Percentiles rank a stretch among this genome's conserved stretches.
These are phyloP conservation scores for Wickerhamomyces strasburgensis DNA, from an alignment of 805 yeast genomes.

Conservation along the genomic window DNA sequence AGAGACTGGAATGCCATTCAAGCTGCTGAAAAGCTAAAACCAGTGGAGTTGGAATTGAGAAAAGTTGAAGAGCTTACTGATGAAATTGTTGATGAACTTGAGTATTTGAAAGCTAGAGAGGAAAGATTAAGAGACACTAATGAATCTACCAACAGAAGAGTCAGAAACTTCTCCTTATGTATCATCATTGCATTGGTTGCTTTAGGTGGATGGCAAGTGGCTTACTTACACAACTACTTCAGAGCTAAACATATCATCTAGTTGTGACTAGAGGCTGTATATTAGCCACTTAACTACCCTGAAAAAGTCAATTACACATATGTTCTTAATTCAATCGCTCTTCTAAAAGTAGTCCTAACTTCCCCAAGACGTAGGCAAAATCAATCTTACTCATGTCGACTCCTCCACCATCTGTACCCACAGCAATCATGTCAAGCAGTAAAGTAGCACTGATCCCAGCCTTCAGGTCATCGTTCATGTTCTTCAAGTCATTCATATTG, in stretches of 20 bases:
- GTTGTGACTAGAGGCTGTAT: background rate
- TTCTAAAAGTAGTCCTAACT: conserved; percentile 30
- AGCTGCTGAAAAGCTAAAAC: conserved; percentile 88
- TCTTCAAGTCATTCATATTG: conserved; percentile 34
- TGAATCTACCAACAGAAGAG: conserved; percentile 92
- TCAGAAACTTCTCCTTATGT: conserved; percentile 75
- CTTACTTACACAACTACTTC: conserved; percentile 89
- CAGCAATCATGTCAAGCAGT: conserved; percentile 42
- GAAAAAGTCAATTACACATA: background rate
- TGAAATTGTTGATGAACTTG: conserved; percentile 75
- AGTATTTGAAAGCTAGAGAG: conserved; percentile 82
- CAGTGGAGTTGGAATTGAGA: conserved; percentile 86
- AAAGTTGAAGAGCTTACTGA: conserved; percentile 80
- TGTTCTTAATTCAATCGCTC: background rate
- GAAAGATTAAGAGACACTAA: conserved; percentile 93
- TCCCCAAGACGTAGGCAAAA: conserved; percentile 44
- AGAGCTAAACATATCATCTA: conserved; percentile 74
- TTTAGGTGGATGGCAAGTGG: conserved; percentile 89
- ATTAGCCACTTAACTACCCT: background rate
- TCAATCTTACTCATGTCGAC: conserved; percentile 37
- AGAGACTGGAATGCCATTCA: conserved; percentile 97
- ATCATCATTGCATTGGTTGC: conserved; percentile 65
- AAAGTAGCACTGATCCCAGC: conserved; percentile 28
- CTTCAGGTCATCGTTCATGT: conserved; percentile 28
- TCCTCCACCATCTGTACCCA: conserved; percentile 35